Percentiles rank a stretch among this genome's conserved stretches.
These are phyloP conservation scores for Candida nanaspora DNA, from an alignment of 805 yeast genomes.

Conservation along the genomic window DNA sequence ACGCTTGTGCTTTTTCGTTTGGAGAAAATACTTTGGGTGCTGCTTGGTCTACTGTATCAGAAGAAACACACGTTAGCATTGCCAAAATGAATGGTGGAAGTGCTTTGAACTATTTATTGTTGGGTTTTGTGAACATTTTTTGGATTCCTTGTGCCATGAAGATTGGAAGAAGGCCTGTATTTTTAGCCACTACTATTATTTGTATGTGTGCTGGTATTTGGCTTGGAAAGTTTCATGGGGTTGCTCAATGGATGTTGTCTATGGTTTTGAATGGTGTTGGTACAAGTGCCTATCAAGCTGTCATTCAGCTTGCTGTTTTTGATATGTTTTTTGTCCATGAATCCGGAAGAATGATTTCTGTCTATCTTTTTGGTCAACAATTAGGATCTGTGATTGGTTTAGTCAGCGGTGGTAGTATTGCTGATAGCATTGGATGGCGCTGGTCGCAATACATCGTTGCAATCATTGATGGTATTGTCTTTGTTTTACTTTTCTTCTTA, in stretches of 20 bases:
- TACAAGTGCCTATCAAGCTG: conserved; percentile 12
- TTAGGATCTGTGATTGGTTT: conserved; percentile 14
- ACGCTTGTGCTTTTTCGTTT: conserved; percentile 12
- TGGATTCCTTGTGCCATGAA: conserved; percentile 12
- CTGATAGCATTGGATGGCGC: conserved; percentile 17
- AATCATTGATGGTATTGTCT: conserved; percentile 9
- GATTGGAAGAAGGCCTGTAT: conserved; percentile 11
- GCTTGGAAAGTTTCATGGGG: conserved; percentile 7
- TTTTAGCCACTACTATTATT: conserved; percentile 6
- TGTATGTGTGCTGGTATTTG: conserved; percentile 7
- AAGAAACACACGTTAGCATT: conserved; percentile 6
- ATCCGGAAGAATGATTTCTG: conserved; percentile 16
- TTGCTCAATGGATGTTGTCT: conserved; percentile 9
- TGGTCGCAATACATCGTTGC: conserved; percentile 16
- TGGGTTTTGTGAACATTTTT: conserved; percentile 10
- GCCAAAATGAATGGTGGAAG: conserved; percentile 10
- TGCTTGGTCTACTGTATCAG: conserved; percentile 9
- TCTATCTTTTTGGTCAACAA: conserved; percentile 15
- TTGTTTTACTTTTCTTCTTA: conserved; percentile 6
- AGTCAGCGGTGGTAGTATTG: conserved; percentile 16
- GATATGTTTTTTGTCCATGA: conserved; percentile 18
- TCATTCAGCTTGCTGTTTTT: conserved; percentile 13
- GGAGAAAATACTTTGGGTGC: conserved; percentile 12
- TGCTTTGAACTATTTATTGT: conserved; percentile 8
- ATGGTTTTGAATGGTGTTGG: conserved; percentile 8